phyloP scores from a whole-genome alignment of 2,329 filamentous ascomycete species.

The Neocatenulostroma microsporum region DNA sequence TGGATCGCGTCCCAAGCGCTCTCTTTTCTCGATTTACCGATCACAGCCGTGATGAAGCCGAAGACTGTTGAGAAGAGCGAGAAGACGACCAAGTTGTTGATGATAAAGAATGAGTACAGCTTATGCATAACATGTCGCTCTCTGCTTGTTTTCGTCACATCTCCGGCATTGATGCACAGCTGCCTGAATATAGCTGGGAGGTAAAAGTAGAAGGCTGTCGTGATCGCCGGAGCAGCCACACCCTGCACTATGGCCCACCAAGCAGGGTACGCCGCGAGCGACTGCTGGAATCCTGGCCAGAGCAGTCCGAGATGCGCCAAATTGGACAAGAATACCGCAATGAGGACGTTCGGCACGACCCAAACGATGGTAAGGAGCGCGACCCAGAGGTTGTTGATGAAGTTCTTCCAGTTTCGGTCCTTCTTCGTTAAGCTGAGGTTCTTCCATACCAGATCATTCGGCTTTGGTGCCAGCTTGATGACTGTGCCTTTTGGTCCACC shows the following conservation, averaged over 20 bases:
- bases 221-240: conserved; percentile 80
- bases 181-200: conserved; percentile 88
- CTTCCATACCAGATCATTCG: conserved; percentile 92
- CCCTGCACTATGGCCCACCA: conserved; percentile 87
- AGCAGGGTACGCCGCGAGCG: conserved; percentile 54
- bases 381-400: conserved; percentile 81
- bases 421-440: conserved; percentile 69
- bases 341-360: conserved; percentile 87
- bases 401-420: conserved; percentile 61
- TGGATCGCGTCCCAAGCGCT: conserved; percentile 61
- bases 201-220: conserved; percentile 76
- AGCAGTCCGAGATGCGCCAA: conserved; percentile 69
- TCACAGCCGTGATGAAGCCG: conserved; percentile 60
- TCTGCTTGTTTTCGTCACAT: conserved; percentile 83
- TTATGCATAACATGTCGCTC: conserved; percentile 87
- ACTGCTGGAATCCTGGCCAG: conserved; percentile 65
- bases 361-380: conserved; percentile 71
- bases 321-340: conserved; percentile 87
- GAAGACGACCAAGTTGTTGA: conserved; percentile 95
- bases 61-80: conserved; percentile 82
- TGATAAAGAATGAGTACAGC: conserved; percentile 90
- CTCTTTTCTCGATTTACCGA: conserved; percentile 50
- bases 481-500: conserved; percentile 74
- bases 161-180: conserved; percentile 73
- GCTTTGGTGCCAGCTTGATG: conserved; percentile 71